A percentile compares a stretch with the other conserved stretches of the same genome.
These are phyloP conservation scores for Sporobolomyces phaffii DNA, from an alignment of 768 basidiomycete genomes.

Conservation along the genomic window DNA sequence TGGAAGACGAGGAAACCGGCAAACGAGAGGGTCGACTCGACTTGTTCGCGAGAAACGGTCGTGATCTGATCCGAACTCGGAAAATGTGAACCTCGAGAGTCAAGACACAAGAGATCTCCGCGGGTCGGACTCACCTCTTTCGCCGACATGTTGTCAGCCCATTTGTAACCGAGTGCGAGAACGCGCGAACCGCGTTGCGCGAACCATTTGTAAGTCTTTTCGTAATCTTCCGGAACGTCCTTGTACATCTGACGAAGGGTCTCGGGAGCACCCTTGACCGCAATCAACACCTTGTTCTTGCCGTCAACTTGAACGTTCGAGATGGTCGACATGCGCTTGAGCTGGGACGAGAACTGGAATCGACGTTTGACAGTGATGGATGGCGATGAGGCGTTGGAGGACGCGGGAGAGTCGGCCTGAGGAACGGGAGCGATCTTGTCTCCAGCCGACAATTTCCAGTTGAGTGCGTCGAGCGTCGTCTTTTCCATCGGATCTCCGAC, in stretches of 20 bases:
- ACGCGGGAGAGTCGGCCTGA: too few species aligned
- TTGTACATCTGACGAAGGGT: conserved; percentile 84
- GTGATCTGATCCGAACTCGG: conserved; percentile 62
- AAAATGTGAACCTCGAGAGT: not conserved
- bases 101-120: not conserved
- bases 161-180: conserved; percentile 81
- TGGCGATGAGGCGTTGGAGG: conserved; percentile 44
- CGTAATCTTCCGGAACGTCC: conserved; percentile 68
- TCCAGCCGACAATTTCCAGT: conserved; percentile 70
- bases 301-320: conserved; percentile 47
- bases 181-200: conserved; percentile 90
- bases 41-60: conserved; percentile 70
- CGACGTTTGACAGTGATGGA: conserved; percentile 72
- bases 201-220: conserved; percentile 90
- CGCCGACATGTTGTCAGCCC: conserved; percentile 61
- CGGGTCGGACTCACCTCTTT: conserved; percentile 59
- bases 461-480: conserved; percentile 81
- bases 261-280: conserved; percentile 96
- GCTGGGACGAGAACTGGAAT: conserved; percentile 94
- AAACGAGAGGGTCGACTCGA: conserved; percentile 72
- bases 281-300: conserved; percentile 41
- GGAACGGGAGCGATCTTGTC: conserved; percentile 72
- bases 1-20: conserved; percentile 99
- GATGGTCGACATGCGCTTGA: conserved; percentile 96
- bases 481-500: conserved; percentile 99